These are phyloP conservation scores for Tricholomella constricta DNA, from an alignment of 768 basidiomycete genomes.

Conservation along the genomic window DNA sequence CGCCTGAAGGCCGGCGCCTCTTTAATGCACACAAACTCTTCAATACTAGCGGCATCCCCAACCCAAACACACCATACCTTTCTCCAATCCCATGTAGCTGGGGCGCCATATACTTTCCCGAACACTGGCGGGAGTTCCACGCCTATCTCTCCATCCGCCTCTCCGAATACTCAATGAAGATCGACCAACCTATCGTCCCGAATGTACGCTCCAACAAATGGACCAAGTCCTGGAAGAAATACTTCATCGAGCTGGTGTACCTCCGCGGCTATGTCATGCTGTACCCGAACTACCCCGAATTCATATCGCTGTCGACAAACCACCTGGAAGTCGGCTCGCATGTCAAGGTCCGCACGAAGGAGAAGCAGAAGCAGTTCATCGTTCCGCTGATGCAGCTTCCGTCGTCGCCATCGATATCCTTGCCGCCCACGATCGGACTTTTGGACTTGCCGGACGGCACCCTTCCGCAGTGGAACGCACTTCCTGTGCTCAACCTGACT, in stretches of 20 bases:
- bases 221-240: conserved; percentile 86
- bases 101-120: conserved; percentile 90
- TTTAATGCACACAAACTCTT: conserved; percentile 72
- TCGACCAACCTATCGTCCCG: conserved; percentile 60
- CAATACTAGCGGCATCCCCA: conserved; percentile 34
- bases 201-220: conserved; percentile 79
- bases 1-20: conserved; percentile 60
- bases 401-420: conserved; percentile 1
- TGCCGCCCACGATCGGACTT: conserved; percentile 31
- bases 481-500: conserved; percentile 74
- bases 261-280: conserved; percentile 86
- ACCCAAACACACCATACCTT: conserved; percentile 69
- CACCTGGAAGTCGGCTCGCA: conserved; percentile 86
- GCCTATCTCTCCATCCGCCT: conserved; percentile 71
- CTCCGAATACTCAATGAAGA: conserved; percentile 44
- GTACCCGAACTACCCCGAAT: conserved; percentile 79
- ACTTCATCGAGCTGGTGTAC: conserved; percentile 84
- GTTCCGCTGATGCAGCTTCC: conserved; percentile 68
- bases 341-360: conserved; percentile 58
- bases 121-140: conserved; percentile 89
- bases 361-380: conserved; percentile 64
- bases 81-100: conserved; percentile 90
- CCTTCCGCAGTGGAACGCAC: conserved; percentile 51
- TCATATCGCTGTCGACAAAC: conserved; percentile 83
- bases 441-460: conserved; percentile 58